A percentile compares a stretch with the other conserved stretches of the same genome.
Evolutionary conservation across 805 yeast genomes (phyloP).

Genomic region (Millerozyma acaciae): DNA sequence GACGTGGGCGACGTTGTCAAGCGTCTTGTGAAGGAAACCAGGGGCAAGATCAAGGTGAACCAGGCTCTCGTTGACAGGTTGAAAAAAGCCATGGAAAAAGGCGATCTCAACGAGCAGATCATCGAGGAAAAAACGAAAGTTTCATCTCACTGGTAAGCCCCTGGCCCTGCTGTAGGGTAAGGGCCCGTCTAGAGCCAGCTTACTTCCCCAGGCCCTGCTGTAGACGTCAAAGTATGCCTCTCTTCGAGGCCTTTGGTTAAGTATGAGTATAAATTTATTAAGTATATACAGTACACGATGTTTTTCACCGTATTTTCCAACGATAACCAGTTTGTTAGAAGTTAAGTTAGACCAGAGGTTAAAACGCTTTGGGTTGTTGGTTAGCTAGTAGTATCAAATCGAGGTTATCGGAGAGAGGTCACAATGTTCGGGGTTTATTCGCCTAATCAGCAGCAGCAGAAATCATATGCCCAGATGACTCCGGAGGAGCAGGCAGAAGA

Average conservation of each 20-base stretch:
- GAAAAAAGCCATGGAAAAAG: slow-evolving; percentile 7
- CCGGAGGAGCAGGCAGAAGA: slow-evolving; percentile 91
- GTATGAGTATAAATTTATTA: too few relatives aligned
- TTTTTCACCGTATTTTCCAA: too few relatives aligned
- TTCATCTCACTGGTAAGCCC: slow-evolving; percentile 9
- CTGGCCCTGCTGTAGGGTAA: too few relatives aligned
- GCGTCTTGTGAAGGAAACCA: slow-evolving; percentile 9
- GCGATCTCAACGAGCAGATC: slow-evolving; percentile 9
- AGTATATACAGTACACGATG: too few relatives aligned
- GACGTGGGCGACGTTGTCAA: slow-evolving; percentile 7
- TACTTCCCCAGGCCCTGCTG: too few relatives aligned
- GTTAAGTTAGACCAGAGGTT: too few relatives aligned
- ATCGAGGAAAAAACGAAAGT: slow-evolving; percentile 9
- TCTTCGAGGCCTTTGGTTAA: too few relatives aligned
- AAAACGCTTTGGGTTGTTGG: too few relatives aligned
- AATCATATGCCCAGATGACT: slow-evolving; percentile 65
- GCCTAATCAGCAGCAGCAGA: slow-evolving; percentile 34
- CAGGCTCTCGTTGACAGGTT: slow-evolving; percentile 7
- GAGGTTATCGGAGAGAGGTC: background rate
- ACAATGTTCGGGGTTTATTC: slow-evolving; percentile 39
- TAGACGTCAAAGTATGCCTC: too few relatives aligned
- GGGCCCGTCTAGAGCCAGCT: too few relatives aligned
- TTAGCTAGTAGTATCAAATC: too few relatives aligned
- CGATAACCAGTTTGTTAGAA: too few relatives aligned
- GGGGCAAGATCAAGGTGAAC: slow-evolving; percentile 9